Conservation (phyloP, 208 protist genomes). For the Acanthamoeba quina region DNA sequence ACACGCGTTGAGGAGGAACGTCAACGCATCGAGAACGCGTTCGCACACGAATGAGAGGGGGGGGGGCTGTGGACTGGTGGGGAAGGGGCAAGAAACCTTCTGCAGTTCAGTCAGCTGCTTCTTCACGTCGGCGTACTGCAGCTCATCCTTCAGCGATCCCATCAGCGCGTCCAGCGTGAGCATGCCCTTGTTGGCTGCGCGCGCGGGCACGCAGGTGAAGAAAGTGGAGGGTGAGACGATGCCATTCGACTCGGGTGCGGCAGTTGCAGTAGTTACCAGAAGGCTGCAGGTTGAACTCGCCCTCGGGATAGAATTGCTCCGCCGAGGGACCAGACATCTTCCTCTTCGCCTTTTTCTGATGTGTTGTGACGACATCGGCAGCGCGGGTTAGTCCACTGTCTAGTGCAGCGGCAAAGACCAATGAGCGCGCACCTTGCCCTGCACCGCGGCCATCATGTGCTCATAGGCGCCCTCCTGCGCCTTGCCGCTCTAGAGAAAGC, state of each 20-base stretch:
- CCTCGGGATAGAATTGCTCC: conserved; percentile 68
- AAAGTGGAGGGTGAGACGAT: not conserved
- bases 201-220: not conserved
- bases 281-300: conserved; percentile 62
- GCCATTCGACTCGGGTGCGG: not conserved
- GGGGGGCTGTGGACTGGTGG: no score
- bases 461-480: conserved; percentile 49
- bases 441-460: conserved; percentile 59
- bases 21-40: no score
- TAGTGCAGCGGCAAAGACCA: not conserved
- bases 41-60: no score
- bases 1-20: not conserved
- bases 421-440: conserved; percentile 15
- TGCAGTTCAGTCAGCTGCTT: conserved; percentile 16
- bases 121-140: conserved; percentile 35
- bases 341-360: conserved; percentile 49
- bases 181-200: not conserved
- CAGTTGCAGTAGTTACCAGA: not conserved
- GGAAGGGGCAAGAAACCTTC: not conserved
- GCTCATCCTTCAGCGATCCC: conserved; percentile 57
- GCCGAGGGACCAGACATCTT: not conserved
- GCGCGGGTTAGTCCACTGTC: no score
- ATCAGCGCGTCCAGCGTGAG: conserved; percentile 59
- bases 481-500: not conserved
- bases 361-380: no score